These are phyloP conservation scores for Gossypium laxum DNA, from an alignment of 441 rosid species.

Conservation along the genomic window DNA sequence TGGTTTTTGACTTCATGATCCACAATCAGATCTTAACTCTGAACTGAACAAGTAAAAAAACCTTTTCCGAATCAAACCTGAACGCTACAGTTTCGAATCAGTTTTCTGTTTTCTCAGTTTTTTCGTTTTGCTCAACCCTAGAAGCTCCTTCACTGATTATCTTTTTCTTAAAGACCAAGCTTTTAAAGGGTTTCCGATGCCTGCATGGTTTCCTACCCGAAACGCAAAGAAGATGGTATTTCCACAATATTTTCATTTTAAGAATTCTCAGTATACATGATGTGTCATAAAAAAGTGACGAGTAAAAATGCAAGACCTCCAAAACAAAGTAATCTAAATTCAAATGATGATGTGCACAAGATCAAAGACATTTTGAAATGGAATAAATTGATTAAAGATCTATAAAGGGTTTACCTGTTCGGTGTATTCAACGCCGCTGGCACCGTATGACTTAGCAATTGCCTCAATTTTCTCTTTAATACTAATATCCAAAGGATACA, in stretches of 20 bases:
- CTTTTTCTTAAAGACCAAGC: too few relatives aligned
- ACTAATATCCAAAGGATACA: constrained; percentile 66
- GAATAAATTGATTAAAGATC: background rate
- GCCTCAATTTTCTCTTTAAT: constrained; percentile 86
- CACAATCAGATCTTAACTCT: background rate
- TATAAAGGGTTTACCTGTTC: constrained; percentile 51
- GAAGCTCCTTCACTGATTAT: too few relatives aligned
- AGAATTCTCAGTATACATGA: background rate
- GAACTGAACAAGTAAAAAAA: background rate
- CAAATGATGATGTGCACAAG: background rate
- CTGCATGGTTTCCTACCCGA: background rate
- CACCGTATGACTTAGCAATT: constrained; percentile 89
- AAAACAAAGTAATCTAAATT: background rate
- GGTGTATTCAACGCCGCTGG: constrained; percentile 76
- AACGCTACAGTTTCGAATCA: too few relatives aligned
- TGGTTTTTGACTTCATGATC: background rate
- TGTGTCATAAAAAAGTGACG: background rate
- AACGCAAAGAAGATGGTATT: background rate
- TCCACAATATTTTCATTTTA: background rate
- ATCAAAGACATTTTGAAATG: background rate
- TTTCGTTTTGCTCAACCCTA: too few relatives aligned
- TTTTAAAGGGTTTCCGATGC: background rate
- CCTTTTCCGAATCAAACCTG: background rate
- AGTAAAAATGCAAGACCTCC: background rate
- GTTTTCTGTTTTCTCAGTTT: too few relatives aligned